phyloP scores from a whole-genome alignment of 2,329 filamentous ascomycete species.

The Cercospora zeae-maydis region DNA sequence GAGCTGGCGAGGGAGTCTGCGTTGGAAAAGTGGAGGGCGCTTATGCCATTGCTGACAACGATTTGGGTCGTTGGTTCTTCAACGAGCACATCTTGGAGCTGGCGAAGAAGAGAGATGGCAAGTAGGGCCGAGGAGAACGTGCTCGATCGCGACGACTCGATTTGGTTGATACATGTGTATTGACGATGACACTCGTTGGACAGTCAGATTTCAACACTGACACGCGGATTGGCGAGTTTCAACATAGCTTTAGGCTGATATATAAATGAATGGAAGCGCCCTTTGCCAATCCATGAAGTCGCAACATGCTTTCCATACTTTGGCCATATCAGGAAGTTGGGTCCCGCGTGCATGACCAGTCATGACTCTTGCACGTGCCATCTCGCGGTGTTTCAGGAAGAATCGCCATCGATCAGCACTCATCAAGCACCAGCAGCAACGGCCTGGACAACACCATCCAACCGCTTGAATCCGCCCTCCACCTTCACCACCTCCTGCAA shows the following conservation, averaged over 20 bases:
- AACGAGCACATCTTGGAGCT: slow-evolving; percentile 42
- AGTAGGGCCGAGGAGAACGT: slow-evolving; percentile 1
- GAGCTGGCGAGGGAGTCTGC: slow-evolving; percentile 37
- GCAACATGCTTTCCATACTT: slow-evolving; percentile 3
- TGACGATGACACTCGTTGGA: not conserved
- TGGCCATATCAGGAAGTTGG: slow-evolving; percentile 8
- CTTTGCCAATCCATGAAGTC: slow-evolving; percentile 5
- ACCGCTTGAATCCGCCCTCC: slow-evolving; percentile 61
- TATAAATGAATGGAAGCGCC: slow-evolving; percentile 20
- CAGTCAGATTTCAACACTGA: slow-evolving; percentile 15
- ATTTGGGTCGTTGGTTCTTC: slow-evolving; percentile 33
- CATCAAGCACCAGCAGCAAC: slow-evolving; percentile 20
- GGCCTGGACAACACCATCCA: slow-evolving; percentile 31
- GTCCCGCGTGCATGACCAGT: slow-evolving; percentile 4
- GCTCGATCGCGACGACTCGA: not conserved
- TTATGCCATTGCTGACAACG: slow-evolving; percentile 34
- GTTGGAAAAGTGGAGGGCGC: slow-evolving; percentile 42
- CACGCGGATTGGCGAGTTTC: not conserved
- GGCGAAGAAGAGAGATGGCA: slow-evolving; percentile 19
- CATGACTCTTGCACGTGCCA: not conserved
- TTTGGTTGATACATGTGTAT: not conserved
- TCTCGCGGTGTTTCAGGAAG: not conserved
- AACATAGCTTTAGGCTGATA: slow-evolving; percentile 11
- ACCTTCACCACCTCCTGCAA: slow-evolving; percentile 65
- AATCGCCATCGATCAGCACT: not conserved